Evolutionary conservation across 257 asterid genomes (phyloP), one percentile per base, ranked within the genome.

Genomic region (Handroanthus guayacan): DNA sequence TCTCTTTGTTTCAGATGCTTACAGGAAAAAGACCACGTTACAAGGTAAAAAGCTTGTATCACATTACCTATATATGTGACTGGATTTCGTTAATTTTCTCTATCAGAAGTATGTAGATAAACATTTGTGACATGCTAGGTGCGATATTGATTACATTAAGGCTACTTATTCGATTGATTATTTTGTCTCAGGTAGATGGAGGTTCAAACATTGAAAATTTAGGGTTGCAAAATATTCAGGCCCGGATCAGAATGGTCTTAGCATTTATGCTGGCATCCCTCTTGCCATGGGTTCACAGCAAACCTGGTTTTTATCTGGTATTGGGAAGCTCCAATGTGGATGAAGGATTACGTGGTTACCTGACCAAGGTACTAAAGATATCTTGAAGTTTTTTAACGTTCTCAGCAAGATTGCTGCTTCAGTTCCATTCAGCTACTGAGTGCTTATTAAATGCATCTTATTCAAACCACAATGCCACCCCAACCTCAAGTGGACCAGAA

Each of bases 211-310:
- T 79, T 71, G 99, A 95, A 85, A 95, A 92, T 77, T 81, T 92
- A 64, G 99, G 93, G 7, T 76, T 95, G 78, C 96, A 91, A 82
- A 95, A 92, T 65, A 87, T 95, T 85, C 98, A 92, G 83, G 97
- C 98, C 76, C 97, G 99, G 60, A 85, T 88, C 41, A 87, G 99
- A 78, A 95, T 92, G 99, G 95, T 91, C 71, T 77, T 95, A 55
- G 94, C 98, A 51, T 95, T 92, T 84, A 92, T 95, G 99, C 80
- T 95, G 76, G 99, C 99, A 57, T 92, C 99, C 44, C 96, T 95
- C 65, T 82, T 92, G 84, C 98, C 97, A 36, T 95, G 99, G 99
- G 97, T 91, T 77, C 99, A 95, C 80, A 90, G 79, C 84, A 95
- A 89, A 84, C 95, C 91, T 2, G 99, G 99, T n/a, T 95, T 95